Evolutionary conservation across 306 rosid genomes (phyloP), one percentile per base, ranked within the genome.

Genomic region (Cicer pinnatifidum): DNA sequence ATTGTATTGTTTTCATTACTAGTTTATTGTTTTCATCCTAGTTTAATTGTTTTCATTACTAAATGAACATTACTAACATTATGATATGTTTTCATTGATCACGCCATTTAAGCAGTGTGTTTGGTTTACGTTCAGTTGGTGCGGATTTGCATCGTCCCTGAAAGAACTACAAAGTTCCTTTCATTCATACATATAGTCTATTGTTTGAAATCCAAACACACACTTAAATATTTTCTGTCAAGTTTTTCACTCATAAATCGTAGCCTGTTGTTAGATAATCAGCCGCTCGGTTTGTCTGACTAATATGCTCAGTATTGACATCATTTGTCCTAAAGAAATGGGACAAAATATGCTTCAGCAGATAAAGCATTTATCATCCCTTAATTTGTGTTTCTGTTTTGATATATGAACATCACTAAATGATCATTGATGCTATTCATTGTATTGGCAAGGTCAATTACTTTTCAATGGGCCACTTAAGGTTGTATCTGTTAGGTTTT

Each of bases 381-480:
- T 20, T 20, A 20, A 20, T 20, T 1, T 20, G 23, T 20, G 23
- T 59, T 16, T 17, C 59, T 7, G 12, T 17, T 17, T 17, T 53
- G 41, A 11, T 28, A 58, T 20, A 5, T 57, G 13, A 58, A 58
- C 39, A 23, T 57, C 0, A 20, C 40, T 6, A 23, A 57, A 2
- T 8, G 11, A 53, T 6, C 43, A 11, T 58, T 58, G 64, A 58
- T 58, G 63, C 33, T 58, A 48, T 75, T 80, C 70, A 48, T 37
- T 38, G 38, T 15, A 23, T 15, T 60, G 15, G 48, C 28, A 38
- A 16, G 72, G 17, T 57, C 45, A 63, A 54, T 75, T 54, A 53
- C 20, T 39, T 75, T 75, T 44, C 56, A 16, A 28, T 51, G 50
- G 37, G 43, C 0, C 44, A 1, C 43, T 37, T 51, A 19, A 50